Base-by-base conservation (phyloP, 1,139 yeast species). In the Protomyces arabidopsidicola region DNA sequence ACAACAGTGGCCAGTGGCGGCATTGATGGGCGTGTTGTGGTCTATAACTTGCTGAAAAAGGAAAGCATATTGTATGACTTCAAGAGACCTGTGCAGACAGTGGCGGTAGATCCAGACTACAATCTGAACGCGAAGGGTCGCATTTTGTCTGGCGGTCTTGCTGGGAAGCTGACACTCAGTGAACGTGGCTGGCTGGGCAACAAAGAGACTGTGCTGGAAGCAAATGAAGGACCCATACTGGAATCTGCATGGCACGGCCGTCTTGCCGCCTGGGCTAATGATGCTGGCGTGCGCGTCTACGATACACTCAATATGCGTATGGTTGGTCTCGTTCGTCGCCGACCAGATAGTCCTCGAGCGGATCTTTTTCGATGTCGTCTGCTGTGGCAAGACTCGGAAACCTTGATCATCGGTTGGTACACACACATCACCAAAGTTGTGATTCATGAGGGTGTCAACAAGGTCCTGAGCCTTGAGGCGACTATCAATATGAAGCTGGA, bases 121-220 rank as follows among this genome's bases (percentile, higher is more conserved):
- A 73, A 74, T 53, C 79, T 78, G 12, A 80, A 85, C 0, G 82
- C 84, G 65, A 80, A 86, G 10, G 90, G 90, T 69, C 59, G 66
- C 18, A 50, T 69, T 31, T 79, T 89, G 0, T 86, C 91, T 45
- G 98, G 98, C 2, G 98, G 98, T 0, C 90, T 87, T 79, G 87
- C 93, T 16, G 98, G 98, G 0, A 84, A 88, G 65, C 86, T 93
- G 0, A 76, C 88, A 0, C 76, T 85, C 63, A 86, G 95, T 0
- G 87, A 86, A 55, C 80, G 85, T 67, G 88, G 88, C 69, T 93
- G 98, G 98, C 75, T 93, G 4, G 96, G 96, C 0, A 84, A 85
- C 67, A 79, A 96, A 64, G 98, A 93, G 70, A 78, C 83, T 0
- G 75, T 81, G 0, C 67, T 93, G 12, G 86, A 85, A 45, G 81